These are phyloP conservation scores for Paramecium sonneborni DNA, from an alignment of 73 alveolate genomes.

Conservation along the genomic window DNA sequence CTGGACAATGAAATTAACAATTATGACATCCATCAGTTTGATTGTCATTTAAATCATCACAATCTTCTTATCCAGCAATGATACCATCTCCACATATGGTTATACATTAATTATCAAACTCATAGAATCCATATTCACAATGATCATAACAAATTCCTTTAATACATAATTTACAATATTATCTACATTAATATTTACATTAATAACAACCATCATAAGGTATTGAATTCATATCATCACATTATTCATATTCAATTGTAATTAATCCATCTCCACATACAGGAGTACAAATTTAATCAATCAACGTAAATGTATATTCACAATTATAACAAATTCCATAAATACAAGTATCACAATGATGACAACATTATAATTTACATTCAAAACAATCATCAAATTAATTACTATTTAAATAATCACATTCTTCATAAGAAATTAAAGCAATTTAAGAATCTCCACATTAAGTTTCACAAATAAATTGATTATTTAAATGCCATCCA, in stretches of 20 bases:
- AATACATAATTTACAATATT: neutral
- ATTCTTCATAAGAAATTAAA: neutral
- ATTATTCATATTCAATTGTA: neutral
- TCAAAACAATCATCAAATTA: neutral
- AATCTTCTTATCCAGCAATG: neutral
- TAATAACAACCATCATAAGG: neutral
- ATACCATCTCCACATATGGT: neutral
- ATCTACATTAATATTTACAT: neutral
- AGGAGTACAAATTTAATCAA: neutral
- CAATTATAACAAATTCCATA: neutral
- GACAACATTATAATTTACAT: neutral
- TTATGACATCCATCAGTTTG: neutral
- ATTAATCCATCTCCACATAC: neutral
- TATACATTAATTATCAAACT: neutral
- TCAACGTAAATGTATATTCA: neutral
- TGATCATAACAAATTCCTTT: neutral
- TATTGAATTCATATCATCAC: neutral
- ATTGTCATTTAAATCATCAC: neutral
- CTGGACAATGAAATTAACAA: neutral
- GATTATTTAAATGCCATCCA: neutral
- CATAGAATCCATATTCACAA: neutral
- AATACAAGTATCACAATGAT: neutral
- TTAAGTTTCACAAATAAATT: neutral
- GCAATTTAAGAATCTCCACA: constrained; percentile 9
- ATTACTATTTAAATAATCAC: neutral